phyloP scores from a whole-genome alignment of 495 filamentous ascomycete genomes.

The Penicilliopsis zonata region DNA sequence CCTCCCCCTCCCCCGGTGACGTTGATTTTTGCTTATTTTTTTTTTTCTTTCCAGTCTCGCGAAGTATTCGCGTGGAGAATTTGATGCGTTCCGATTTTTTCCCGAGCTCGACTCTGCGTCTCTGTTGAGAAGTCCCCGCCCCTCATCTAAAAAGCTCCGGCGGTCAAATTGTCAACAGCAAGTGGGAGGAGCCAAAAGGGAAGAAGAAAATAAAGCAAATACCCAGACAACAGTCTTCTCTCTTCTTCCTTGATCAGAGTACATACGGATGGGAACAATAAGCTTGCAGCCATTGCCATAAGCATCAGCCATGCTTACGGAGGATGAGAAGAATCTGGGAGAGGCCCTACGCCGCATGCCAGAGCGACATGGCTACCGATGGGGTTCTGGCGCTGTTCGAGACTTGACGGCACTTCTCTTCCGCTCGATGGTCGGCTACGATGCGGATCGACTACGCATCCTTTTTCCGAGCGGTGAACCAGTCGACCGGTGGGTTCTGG shows the following conservation, averaged over 20 bases:
- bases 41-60: no score
- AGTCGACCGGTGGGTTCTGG: conserved; percentile 55
- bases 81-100: no score
- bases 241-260: conserved; percentile 1
- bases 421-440: conserved; percentile 65
- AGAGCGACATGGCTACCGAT: conserved; percentile 54
- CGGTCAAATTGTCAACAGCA: no score
- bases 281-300: conserved; percentile 8
- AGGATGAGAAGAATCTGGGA: conserved; percentile 71
- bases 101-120: no score
- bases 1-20: no score
- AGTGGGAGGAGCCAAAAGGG: no score
- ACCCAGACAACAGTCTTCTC: no score
- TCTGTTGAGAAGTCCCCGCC: background rate
- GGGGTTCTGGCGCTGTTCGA: conserved; percentile 52
- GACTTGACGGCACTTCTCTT: conserved; percentile 72
- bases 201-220: no score
- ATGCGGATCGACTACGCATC: conserved; percentile 54
- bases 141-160: background rate
- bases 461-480: conserved; percentile 73
- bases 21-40: no score
- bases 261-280: conserved; percentile 22
- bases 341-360: conserved; percentile 62
- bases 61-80: no score
- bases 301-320: conserved; percentile 41